A percentile compares a stretch with the other conserved stretches of the same genome.
phyloP scores from a whole-genome alignment of 306 rosid genomes.

The Sechiopsis laciniata region DNA sequence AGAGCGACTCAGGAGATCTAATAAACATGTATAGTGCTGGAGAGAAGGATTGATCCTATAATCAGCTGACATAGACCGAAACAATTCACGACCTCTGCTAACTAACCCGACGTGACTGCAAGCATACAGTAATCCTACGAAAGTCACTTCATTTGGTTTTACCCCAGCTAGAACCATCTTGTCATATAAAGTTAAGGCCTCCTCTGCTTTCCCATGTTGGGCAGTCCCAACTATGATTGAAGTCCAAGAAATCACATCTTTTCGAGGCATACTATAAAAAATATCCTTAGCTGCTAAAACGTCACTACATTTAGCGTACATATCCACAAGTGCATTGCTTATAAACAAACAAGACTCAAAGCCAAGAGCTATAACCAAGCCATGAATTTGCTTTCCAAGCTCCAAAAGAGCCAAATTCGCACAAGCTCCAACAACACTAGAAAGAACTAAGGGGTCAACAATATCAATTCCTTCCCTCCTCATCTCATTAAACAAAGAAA shows the following conservation, averaged over 20 bases:
- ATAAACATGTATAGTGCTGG: constrained; percentile 79
- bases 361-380: constrained; percentile 53
- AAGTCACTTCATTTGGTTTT: constrained; percentile 81
- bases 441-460: constrained; percentile 68
- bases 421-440: constrained; percentile 72
- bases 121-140: constrained; percentile 78
- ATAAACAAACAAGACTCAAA: constrained; percentile 67
- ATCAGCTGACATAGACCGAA: constrained; percentile 57
- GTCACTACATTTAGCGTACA: constrained; percentile 89
- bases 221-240: constrained; percentile 79
- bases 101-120: constrained; percentile 78
- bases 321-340: constrained; percentile 76
- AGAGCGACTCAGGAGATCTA: constrained; percentile 81
- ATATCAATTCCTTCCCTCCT: constrained; percentile 49
- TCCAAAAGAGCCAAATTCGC: constrained; percentile 62
- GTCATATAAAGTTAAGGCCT: constrained; percentile 62
- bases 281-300: constrained; percentile 55
- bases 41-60: constrained; percentile 61
- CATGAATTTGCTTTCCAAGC: constrained; percentile 77
- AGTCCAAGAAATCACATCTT: constrained; percentile 86
- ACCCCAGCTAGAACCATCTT: constrained; percentile 53
- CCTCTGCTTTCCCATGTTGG: constrained; percentile 68
- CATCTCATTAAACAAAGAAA: constrained; percentile 60
- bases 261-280: constrained; percentile 44
- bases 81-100: constrained; percentile 52